Conservation (phyloP, 495 filamentous ascomycete species). For the Xylaria longipes region DNA sequence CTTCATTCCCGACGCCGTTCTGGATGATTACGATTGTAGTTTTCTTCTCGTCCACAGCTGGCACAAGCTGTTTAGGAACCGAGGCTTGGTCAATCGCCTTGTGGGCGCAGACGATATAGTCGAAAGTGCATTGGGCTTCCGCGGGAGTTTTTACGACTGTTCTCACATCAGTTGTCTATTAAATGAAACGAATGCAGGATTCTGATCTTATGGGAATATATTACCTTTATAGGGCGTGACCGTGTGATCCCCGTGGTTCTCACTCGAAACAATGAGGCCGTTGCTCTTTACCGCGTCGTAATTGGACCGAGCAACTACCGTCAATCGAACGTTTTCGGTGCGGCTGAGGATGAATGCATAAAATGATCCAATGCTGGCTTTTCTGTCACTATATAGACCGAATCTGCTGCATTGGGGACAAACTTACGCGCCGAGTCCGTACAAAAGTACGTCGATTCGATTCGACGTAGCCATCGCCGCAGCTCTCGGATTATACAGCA, state of each 20-base stretch:
- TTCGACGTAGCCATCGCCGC: not conserved
- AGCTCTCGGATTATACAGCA: not conserved
- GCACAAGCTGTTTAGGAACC: conserved; percentile 44
- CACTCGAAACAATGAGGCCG: conserved; percentile 54
- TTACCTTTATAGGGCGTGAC: conserved; percentile 50
- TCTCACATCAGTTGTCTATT: not conserved
- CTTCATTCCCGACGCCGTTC: conserved; percentile 50
- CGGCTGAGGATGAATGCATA: conserved; percentile 50
- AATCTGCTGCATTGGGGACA: not conserved
- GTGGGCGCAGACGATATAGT: conserved; percentile 58
- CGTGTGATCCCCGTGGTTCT: conserved; percentile 54
- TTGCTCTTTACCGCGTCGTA: conserved; percentile 54
- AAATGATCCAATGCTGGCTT: conserved; percentile 25
- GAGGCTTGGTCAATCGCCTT: conserved; percentile 57
- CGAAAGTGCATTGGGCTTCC: conserved; percentile 45
- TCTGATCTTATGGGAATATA: not conserved
- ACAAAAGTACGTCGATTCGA: conserved; percentile 11
- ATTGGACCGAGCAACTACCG: conserved; percentile 60
- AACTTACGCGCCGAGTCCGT: conserved; percentile 25
- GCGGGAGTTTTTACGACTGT: conserved; percentile 51
- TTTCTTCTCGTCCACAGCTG: conserved; percentile 43
- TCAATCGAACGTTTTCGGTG: conserved; percentile 50
- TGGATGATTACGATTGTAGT: conserved; percentile 45
- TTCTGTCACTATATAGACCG: not conserved
- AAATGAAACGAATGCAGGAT: not conserved